Conservation (phyloP, 2,329 filamentous ascomycete genomes). For the Aspergillus sojae region DNA sequence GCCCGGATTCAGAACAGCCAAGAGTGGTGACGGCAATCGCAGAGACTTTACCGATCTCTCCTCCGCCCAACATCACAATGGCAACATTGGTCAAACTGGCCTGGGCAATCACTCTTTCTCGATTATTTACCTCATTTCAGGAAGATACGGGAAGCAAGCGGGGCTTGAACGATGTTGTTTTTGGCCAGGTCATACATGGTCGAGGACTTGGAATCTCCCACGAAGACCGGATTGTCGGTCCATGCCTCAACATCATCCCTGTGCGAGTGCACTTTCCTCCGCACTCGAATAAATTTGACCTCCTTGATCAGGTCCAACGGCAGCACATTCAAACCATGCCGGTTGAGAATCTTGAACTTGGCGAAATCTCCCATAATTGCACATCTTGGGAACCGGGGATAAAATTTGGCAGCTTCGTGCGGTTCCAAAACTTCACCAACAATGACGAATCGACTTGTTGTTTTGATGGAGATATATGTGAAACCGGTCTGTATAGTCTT, state of each 20-base stretch:
- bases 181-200: background rate
- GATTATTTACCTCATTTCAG: background rate
- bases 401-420: background rate
- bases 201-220: background rate
- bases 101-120: background rate
- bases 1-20: no score
- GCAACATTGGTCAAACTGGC: background rate
- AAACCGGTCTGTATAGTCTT: background rate
- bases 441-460: background rate
- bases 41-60: background rate
- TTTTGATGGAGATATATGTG: background rate
- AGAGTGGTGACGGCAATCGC: no score
- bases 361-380: background rate
- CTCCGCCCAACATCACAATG: background rate
- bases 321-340: background rate
- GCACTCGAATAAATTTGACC: background rate
- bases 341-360: background rate
- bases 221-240: background rate
- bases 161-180: background rate
- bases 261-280: no score
- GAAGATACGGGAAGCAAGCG: background rate
- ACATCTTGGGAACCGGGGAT: background rate
- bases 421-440: background rate
- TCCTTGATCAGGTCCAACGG: background rate
- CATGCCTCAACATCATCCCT: background rate